phyloP scores from a whole-genome alignment of 208 protist species.

The Plasmodiophora brassicae region DNA sequence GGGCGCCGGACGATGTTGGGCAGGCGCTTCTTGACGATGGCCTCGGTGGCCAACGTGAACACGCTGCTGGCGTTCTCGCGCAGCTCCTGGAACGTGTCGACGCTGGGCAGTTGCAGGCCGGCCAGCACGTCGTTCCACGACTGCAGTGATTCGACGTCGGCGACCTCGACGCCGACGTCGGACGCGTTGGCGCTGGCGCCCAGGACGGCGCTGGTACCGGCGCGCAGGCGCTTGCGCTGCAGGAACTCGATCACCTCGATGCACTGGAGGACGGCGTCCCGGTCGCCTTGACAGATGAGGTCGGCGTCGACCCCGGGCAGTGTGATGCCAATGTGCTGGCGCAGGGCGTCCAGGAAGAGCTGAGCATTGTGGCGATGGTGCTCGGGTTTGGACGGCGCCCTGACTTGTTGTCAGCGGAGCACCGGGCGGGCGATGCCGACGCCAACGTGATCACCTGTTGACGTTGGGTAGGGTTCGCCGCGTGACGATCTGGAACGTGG shows the following conservation, averaged over 20 bases:
- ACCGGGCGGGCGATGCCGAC: background rate
- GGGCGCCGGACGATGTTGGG: background rate
- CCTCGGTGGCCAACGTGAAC: background rate
- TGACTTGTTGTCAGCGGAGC: background rate
- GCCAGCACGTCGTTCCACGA: background rate
- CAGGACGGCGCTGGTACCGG: too few relatives aligned
- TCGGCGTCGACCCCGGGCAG: background rate
- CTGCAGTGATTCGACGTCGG: background rate
- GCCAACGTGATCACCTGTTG: background rate
- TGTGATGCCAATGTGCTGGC: background rate
- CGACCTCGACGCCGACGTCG: background rate
- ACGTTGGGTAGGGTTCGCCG: background rate
- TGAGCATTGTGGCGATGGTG: background rate
- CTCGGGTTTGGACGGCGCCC: background rate
- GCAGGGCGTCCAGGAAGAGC: background rate
- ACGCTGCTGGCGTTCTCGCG: conserved; percentile 6
- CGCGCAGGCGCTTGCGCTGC: background rate
- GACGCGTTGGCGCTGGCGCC: background rate
- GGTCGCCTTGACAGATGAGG: background rate
- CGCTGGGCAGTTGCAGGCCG: background rate
- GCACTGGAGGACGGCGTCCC: background rate
- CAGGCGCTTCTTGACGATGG: background rate
- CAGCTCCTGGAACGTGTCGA: background rate
- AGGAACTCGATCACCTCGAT: conserved; percentile 16
- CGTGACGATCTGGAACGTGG: background rate